These are phyloP conservation scores for Suillus variegatus DNA, from an alignment of 768 basidiomycete genomes.

Conservation along the genomic window DNA sequence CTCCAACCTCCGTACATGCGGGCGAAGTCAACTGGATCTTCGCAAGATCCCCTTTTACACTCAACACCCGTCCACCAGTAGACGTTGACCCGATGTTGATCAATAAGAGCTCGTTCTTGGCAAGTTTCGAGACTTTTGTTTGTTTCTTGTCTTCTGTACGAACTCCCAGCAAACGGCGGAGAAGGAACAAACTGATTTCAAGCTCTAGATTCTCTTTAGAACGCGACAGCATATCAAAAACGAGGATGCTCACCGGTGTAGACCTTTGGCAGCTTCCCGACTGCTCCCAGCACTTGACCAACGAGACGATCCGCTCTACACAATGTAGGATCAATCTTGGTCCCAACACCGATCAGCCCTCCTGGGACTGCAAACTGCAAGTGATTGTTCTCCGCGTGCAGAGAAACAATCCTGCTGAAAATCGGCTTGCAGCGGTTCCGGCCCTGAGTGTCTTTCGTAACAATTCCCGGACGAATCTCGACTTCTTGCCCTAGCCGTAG, in stretches of 20 bases:
- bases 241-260: conserved; percentile 65
- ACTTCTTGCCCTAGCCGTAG: conserved; percentile 90
- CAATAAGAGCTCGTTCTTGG: conserved; percentile 88
- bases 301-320: conserved; percentile 97
- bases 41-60: conserved; percentile 92
- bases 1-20: conserved; percentile 94
- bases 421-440: conserved; percentile 92
- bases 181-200: conserved; percentile 91
- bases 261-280: conserved; percentile 91
- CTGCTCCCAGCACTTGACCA: conserved; percentile 93
- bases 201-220: conserved; percentile 53
- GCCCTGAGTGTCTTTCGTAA: conserved; percentile 91
- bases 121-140: conserved; percentile 90
- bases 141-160: conserved; percentile 99
- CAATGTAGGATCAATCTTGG: conserved; percentile 92
- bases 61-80: conserved; percentile 92
- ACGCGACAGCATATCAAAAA: background rate
- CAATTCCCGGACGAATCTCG: conserved; percentile 96
- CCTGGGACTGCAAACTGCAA: conserved; percentile 96
- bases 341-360: conserved; percentile 97
- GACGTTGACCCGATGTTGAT: conserved; percentile 99
- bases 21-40: conserved; percentile 94
- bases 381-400: conserved; percentile 94
- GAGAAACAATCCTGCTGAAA: conserved; percentile 85
- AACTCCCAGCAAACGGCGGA: conserved; percentile 95